These are phyloP conservation scores for Colletotrichum destructivum DNA, from an alignment of 2,329 filamentous ascomycete species.

Conservation along the genomic window DNA sequence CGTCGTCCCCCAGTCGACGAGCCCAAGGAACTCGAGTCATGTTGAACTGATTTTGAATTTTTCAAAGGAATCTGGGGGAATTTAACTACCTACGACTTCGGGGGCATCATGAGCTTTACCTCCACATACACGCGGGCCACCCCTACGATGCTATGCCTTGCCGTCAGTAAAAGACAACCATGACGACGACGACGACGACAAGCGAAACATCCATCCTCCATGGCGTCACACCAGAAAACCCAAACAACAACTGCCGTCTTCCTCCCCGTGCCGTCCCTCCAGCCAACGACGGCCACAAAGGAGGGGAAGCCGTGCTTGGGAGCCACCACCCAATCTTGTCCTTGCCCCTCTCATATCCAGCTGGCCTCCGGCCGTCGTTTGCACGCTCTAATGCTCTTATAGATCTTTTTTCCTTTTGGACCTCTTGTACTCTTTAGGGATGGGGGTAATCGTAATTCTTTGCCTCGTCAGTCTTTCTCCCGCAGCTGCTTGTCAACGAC, in stretches of 20 bases:
- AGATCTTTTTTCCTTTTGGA: conserved; percentile 39
- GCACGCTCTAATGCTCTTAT: conserved; percentile 43
- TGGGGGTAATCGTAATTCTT: conserved; percentile 42
- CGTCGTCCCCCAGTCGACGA: background rate
- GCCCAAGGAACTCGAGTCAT: background rate
- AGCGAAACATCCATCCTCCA: conserved; percentile 25
- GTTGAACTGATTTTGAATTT: conserved; percentile 34
- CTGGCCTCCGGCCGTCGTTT: conserved; percentile 42
- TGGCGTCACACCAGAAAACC: conserved; percentile 23
- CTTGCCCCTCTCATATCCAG: conserved; percentile 37
- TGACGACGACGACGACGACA: conserved; percentile 14
- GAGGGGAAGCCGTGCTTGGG: conserved; percentile 18
- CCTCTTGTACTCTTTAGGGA: conserved; percentile 40
- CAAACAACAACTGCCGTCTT: conserved; percentile 22
- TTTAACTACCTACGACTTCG: conserved; percentile 34
- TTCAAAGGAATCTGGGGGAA: conserved; percentile 23
- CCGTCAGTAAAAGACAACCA: conserved; percentile 25
- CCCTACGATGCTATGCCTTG: conserved; percentile 37
- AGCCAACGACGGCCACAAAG: conserved; percentile 15
- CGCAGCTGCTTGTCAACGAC: conserved; percentile 37
- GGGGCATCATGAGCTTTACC: conserved; percentile 31
- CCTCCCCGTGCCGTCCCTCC: conserved; percentile 21
- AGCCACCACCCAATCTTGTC: conserved; percentile 22
- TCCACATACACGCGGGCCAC: conserved; percentile 30
- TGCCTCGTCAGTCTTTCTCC: conserved; percentile 42